phyloP scores from a whole-genome alignment of 257 asterid species.

The Forsythia suspensa region DNA sequence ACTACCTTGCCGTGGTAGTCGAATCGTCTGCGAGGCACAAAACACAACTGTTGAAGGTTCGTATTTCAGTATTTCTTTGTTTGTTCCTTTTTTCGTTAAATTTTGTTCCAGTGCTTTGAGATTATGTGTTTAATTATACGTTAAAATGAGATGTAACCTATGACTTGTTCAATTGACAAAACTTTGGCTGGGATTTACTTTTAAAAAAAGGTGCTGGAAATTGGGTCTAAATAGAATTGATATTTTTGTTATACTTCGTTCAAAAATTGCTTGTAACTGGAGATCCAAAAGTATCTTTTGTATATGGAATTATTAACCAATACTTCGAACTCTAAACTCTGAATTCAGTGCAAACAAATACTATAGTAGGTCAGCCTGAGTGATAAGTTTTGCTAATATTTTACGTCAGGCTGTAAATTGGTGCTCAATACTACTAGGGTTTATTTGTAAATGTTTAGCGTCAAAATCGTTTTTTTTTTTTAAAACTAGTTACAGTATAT shows the following conservation, averaged over 20 bases:
- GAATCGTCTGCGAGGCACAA: slow-evolving; percentile 84
- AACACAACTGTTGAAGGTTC: slow-evolving; percentile 66
- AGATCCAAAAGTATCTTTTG: too few species aligned
- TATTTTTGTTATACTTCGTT: neutral
- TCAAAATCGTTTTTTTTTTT: neutral
- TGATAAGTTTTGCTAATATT: neutral
- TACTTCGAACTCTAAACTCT: too few species aligned
- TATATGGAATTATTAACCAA: too few species aligned
- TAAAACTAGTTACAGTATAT: neutral
- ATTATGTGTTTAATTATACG: neutral
- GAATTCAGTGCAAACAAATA: neutral
- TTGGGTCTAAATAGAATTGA: neutral
- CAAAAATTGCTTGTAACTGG: neutral
- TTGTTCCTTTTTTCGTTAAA: neutral
- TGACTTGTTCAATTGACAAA: neutral
- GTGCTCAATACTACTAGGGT: neutral
- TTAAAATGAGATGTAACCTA: neutral
- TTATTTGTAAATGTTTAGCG: neutral
- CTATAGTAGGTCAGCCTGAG: neutral
- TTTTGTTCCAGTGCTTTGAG: neutral
- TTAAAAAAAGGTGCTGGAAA: neutral
- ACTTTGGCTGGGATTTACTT: neutral
- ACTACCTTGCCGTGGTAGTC: slow-evolving; percentile 40
- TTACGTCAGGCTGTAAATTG: neutral
- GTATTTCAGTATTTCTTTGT: neutral